Base-by-base conservation (phyloP, 352 stramenopile genomes). In the Phytophthora meadii region DNA sequence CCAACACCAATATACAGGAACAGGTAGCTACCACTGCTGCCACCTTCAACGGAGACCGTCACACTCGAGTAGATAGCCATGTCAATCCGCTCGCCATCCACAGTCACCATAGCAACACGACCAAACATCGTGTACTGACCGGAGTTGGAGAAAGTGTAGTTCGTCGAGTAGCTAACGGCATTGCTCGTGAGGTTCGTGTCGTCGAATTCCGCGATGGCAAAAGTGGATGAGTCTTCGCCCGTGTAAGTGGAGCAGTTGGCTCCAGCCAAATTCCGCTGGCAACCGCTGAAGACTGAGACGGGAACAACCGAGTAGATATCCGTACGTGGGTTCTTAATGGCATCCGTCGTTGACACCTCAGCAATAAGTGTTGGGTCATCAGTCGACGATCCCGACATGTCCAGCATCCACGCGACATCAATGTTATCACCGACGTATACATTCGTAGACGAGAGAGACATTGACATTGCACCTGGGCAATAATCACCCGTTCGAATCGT, bases 21-120 rank as follows among this genome's bases (percentile, higher is more conserved):
- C 17, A 82, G 28, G 27, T 74, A 76, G 51, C 81, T 82, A 15
- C 68, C 72, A 2, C 69, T 74, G 34, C 74, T 88, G 22, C 74
- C 74, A 36, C 61, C 68, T 0, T 78, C 57, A n/a, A 90, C 75
- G 15, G 83, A 76, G 25, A 89, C 85, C 9, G 75, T 75, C 32
- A 92, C 64, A 32, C 68, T 87, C 41, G 82, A 92, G 68, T 94
- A 94, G 30, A 94, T 87, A 12, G 85, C 85, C 83, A 92, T 91
- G 45, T 94, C 83, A 61, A 94, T 77, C 28, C 83, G 85, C 17
- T 87, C 70, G 14, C 85, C 85, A 60, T 94, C 85, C 27, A 82
- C 71, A 25, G 82, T 92, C 50, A 84, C 65, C 83, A 92, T 90
- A 10, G 76, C 82, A 32, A 90, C 78, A 17, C 82, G 83, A 10